phyloP scores from a whole-genome alignment of 1,284 basidiomycete species.

The Sporisorium graminicola region DNA sequence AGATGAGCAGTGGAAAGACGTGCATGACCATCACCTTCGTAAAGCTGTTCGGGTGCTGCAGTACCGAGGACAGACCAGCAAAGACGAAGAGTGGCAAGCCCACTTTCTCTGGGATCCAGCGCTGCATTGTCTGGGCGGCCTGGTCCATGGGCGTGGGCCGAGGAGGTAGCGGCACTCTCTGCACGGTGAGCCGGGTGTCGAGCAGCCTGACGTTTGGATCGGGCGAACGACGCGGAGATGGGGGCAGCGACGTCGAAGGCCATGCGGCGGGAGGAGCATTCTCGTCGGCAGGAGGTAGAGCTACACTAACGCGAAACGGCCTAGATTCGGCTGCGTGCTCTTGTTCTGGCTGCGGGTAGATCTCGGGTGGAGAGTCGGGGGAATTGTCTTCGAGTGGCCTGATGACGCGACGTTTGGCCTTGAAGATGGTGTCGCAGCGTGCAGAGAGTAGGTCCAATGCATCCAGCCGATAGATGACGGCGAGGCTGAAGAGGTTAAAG shows the following conservation, averaged over 20 bases:
- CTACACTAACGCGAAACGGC: background rate
- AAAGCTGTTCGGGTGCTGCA: constrained; percentile 74
- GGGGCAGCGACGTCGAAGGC: background rate
- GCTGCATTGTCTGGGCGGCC: constrained; percentile 15
- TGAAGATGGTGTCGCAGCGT: constrained; percentile 13
- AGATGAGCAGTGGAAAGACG: constrained; percentile 74
- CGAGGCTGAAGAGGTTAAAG: constrained; percentile 77
- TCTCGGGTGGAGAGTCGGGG: background rate
- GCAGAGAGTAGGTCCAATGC: constrained; percentile 12
- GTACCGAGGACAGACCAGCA: constrained; percentile 73
- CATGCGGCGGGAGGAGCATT: background rate
- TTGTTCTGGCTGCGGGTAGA: background rate
- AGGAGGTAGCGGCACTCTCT: constrained; percentile 26
- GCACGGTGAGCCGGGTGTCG: constrained; percentile 17
- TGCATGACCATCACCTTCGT: constrained; percentile 78
- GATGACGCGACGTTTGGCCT: constrained; percentile 17
- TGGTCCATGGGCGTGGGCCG: constrained; percentile 26
- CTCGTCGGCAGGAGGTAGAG: background rate
- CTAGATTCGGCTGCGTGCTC: background rate
- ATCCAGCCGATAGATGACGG: constrained; percentile 72
- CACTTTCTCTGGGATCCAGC: constrained; percentile 25
- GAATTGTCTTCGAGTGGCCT: constrained; percentile 8
- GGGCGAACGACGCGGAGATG: constrained; percentile 14
- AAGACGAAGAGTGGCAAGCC: constrained; percentile 71
- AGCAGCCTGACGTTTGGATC: constrained; percentile 15